Conservation (phyloP, 2,329 filamentous ascomycete genomes). For the Gnomoniopsis smithogilvyi region DNA sequence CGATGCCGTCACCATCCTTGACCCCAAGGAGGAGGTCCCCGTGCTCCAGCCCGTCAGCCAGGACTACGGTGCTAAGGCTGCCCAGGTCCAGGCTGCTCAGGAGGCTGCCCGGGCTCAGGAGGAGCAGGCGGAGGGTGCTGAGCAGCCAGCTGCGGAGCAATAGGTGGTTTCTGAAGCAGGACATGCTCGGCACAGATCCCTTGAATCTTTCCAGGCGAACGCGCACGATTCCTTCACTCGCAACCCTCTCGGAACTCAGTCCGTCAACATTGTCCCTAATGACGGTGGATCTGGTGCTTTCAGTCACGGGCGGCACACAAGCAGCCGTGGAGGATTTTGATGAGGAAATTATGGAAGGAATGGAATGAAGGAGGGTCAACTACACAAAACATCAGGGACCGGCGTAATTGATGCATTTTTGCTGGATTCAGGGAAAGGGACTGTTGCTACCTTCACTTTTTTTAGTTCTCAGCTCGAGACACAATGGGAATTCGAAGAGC, state of each 20-base stretch:
- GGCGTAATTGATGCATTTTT: constrained; percentile 21
- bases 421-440: constrained; percentile 18
- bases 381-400: constrained; percentile 17
- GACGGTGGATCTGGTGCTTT: background rate
- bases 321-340: constrained; percentile 7
- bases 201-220: background rate
- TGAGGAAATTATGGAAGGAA: constrained; percentile 4
- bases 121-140: constrained; percentile 44
- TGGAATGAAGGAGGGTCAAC: constrained; percentile 4
- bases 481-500: constrained; percentile 13
- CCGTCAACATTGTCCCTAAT: background rate
- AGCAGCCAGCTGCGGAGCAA: constrained; percentile 48
- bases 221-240: background rate
- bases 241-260: background rate
- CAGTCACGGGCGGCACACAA: constrained; percentile 1
- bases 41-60: constrained; percentile 94
- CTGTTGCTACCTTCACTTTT: constrained; percentile 11
- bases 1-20: constrained; percentile 98
- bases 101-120: constrained; percentile 54
- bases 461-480: constrained; percentile 8
- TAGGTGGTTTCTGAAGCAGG: constrained; percentile 29
- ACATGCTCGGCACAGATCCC: constrained; percentile 10
- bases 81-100: constrained; percentile 61
- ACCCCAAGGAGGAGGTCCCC: constrained; percentile 98
- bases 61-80: constrained; percentile 96